Evolutionary conservation across 2,329 filamentous ascomycete species (phyloP).

Genomic region (Penicillium brevicompactum): DNA sequence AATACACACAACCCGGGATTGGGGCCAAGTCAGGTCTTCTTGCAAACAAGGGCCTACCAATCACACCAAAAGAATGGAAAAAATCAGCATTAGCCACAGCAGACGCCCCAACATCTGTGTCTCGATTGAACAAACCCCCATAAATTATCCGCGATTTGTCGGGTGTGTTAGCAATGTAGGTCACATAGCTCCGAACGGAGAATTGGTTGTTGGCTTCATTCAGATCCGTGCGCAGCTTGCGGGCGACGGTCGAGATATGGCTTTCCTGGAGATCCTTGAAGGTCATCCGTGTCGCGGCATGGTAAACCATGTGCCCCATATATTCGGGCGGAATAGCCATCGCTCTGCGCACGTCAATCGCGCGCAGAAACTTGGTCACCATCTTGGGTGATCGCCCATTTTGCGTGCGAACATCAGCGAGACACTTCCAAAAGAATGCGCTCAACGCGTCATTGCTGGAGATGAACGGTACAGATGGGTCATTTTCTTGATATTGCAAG

Average conservation of each 20-base stretch:
- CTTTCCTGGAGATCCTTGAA: neutral
- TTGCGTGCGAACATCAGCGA: conserved; percentile 9
- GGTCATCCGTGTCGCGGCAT: conserved; percentile 7
- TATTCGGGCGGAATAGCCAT: conserved; percentile 18
- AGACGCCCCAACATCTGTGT: neutral
- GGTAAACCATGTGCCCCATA: conserved; percentile 25
- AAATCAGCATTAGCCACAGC: neutral
- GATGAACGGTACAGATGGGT: conserved; percentile 4
- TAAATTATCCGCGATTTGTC: conserved; percentile 21
- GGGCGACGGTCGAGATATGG: conserved; percentile 5
- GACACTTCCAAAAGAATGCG: conserved; percentile 22
- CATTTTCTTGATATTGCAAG: neutral
- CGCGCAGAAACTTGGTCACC: conserved; percentile 16
- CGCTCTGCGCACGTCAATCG: conserved; percentile 21
- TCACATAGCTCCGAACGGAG: conserved; percentile 20
- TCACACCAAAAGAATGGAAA: neutral
- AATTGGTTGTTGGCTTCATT: conserved; percentile 3
- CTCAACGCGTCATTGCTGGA: conserved; percentile 24
- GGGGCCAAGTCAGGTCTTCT: neutral
- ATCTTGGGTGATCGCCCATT: neutral
- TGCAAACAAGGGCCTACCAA: neutral
- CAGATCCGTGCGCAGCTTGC: neutral
- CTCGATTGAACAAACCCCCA: conserved; percentile 12
- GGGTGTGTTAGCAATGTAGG: conserved; percentile 11
- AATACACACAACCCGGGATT: neutral